Evolutionary conservation across 768 basidiomycete genomes (phyloP), one percentile per base, ranked within the genome.

Genomic region (Mycena haematopus): DNA sequence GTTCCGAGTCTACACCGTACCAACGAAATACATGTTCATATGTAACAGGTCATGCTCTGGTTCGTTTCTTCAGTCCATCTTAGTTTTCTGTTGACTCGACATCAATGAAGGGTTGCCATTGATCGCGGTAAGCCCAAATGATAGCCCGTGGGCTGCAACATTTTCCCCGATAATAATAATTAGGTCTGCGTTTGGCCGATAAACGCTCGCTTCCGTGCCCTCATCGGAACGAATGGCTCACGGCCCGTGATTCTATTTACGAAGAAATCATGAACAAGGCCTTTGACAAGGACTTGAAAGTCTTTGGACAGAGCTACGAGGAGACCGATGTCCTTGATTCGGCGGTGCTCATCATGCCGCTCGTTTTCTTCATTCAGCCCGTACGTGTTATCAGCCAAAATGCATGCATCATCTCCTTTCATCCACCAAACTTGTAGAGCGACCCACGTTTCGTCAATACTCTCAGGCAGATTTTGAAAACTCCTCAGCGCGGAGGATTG

Each of bases 151-250:
- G n/a, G 8, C 3, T 24, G 45, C 24, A 14, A 17, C 22, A 13
- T 45, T 45, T 52, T 38, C 17, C 17, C 31, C 21, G 15, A 19
- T 15, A 21, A 60, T 2, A 6, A 19, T 15, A 5, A 31, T 15
- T 57, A 88, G 88, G 91, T 6, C 81, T 99, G 6, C 91, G 96
- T 11, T 83, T 99, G 24, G 93, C 95, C 3, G 96, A 98, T 36
- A 99, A 99, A 76, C 87, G 96, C 19, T 95, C 93, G 0, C 81
- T 99, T 3, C 96, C 96, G 7, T 93, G 91, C 71, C 91, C 90
- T 0, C 82, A 82, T 15, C 85, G 90, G 19, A 72, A 72, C 45
- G 81, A 85, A 56, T 97, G 96, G 96, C 73, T 89, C 19, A 78
- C 76, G 1, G 85, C 89, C 3, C 86, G 96, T 21, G 96, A 99